phyloP scores from a whole-genome alignment of 2,329 filamentous ascomycete genomes.

The Domatiomyces catenatus region DNA sequence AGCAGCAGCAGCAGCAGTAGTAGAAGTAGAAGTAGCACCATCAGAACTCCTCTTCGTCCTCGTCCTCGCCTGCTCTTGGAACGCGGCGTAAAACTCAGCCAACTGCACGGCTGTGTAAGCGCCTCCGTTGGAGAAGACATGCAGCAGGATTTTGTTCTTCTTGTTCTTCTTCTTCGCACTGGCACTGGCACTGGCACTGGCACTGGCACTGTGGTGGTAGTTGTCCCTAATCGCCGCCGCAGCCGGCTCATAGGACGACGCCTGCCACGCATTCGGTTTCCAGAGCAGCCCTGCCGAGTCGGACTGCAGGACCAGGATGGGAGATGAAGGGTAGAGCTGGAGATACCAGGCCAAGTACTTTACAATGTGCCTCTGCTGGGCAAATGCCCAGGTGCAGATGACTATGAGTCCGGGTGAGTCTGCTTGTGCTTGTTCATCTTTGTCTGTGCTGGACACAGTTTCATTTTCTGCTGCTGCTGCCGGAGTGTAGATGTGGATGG shows the following conservation, averaged over 20 bases:
- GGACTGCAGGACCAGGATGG: slow-evolving; percentile 5
- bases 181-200: slow-evolving; percentile 7
- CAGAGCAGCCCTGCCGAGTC: slow-evolving; percentile 1
- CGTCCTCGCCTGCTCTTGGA: slow-evolving; percentile 9
- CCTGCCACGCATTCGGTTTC: slow-evolving; percentile 15
- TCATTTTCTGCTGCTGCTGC: not conserved
- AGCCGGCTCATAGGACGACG: slow-evolving; percentile 26
- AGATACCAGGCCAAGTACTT: slow-evolving; percentile 7
- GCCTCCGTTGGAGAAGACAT: slow-evolving; percentile 41
- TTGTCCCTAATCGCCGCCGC: slow-evolving; percentile 26
- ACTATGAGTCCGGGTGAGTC: slow-evolving; percentile 3
- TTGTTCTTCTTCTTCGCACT: slow-evolving; percentile 14
- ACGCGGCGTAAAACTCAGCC: slow-evolving; percentile 20
- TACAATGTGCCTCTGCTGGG: slow-evolving; percentile 1
- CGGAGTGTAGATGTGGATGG: not conserved
- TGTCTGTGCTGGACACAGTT: no score
- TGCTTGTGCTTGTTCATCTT: not conserved
- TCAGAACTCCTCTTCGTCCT: not conserved
- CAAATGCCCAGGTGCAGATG: slow-evolving; percentile 5
- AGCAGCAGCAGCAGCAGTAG: no score
- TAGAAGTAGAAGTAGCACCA: no score
- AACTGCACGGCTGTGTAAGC: slow-evolving; percentile 28
- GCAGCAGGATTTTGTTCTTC: slow-evolving; percentile 26
- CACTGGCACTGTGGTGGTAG: slow-evolving; percentile 10
- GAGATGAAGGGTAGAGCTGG: slow-evolving; percentile 1